Base-by-base conservation (phyloP, 495 filamentous ascomycete species). In the Aspergillus conjunctus region DNA sequence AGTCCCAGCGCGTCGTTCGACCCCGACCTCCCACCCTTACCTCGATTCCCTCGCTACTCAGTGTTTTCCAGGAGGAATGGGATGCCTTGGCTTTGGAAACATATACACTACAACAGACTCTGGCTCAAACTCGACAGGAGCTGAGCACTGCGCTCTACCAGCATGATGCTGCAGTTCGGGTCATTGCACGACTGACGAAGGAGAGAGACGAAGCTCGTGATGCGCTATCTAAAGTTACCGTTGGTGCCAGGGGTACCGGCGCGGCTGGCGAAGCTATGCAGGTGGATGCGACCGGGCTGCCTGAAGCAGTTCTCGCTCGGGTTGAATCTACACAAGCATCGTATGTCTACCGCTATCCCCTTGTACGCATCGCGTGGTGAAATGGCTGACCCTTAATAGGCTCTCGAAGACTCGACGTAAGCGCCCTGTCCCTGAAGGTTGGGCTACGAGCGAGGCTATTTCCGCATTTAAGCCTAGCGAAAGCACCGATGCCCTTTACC, bases 61-160 rank as follows among this genome's bases (percentile, higher is more conserved):
- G 89, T 41, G 88, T 91, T n/a, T 97, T 98, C 69, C 94, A 98
- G 65, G 93, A 96, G 66, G 94, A 98, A 81, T 98, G 94, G 94
- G 94, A 98, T 73, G 89, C 94, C 10, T 72, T 97, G 30, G 89
- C 92, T 31, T 78, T 98, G 18, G 94, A 98, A 73, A 87, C 91
- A 52, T 97, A 91, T 71, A 91, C 90, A 52, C 77, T 97, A 37
- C 86, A 88, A 72, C 90, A 97, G 71, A 92, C 96, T 61, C 76
- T 98, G 61, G 81, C 88, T 45, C 91, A 96, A 68, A 94, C 91
- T 30, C 82, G 93, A 67, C 93, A 98, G 74, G 95, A 98, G 76
- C 85, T 98, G 32, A 89, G 90, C 49, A 91, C 92, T 2, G 91
- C 94, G 14, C 82, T 98, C 37, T 98, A 98, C 73, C 92, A 97